Percentiles rank a stretch among this genome's conserved stretches.
Evolutionary conservation across 192 early-diverging fungal species (phyloP).

Genomic region (Dispira parvispora): DNA sequence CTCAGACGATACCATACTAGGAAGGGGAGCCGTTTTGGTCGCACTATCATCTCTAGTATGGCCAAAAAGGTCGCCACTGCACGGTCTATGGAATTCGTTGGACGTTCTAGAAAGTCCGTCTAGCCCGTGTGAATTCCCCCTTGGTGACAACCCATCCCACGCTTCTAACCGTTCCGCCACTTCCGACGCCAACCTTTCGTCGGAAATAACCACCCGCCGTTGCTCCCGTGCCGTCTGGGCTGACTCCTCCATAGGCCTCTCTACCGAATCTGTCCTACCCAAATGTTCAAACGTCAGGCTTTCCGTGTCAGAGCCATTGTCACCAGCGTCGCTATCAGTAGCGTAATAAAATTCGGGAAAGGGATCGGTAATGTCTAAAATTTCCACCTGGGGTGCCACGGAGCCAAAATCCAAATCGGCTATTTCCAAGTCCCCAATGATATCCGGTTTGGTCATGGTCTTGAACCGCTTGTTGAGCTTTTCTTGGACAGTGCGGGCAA

Average conservation of each 20-base stretch:
- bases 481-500: constrained; percentile 43
- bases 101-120: no score
- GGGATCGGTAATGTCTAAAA: constrained; percentile 53
- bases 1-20: no score
- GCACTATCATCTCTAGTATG: no score
- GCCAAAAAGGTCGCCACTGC: no score
- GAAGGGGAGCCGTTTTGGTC: no score
- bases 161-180: no score
- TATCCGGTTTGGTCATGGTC: constrained; percentile 39
- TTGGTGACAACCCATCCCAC: no score
- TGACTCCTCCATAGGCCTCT: not conserved
- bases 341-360: constrained; percentile 58
- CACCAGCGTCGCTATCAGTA: constrained; percentile 28
- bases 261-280: not conserved
- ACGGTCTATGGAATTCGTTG: no score
- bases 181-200: not conserved
- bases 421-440: constrained; percentile 53
- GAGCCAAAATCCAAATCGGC: constrained; percentile 50
- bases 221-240: not conserved
- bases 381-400: constrained; percentile 48
- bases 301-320: not conserved
- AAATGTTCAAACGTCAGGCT: not conserved
- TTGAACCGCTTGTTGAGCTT: constrained; percentile 49
- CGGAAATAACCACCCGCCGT: not conserved
- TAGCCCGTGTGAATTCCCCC: no score